Percentiles rank a stretch among this genome's conserved stretches.
These are phyloP conservation scores for Aspergillus flavus DNA, from an alignment of 2,329 filamentous ascomycete species.

Conservation along the genomic window DNA sequence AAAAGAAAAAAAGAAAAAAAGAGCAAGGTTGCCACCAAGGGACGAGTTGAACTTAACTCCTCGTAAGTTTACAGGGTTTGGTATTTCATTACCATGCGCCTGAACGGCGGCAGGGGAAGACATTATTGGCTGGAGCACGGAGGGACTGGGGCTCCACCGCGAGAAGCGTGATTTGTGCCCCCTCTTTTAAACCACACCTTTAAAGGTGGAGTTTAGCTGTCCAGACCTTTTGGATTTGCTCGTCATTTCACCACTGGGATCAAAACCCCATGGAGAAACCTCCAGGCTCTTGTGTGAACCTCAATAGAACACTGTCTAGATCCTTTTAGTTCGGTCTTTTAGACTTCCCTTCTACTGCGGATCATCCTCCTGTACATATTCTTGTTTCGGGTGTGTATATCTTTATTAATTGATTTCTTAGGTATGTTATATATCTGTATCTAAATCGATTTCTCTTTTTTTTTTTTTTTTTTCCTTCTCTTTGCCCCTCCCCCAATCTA, in stretches of 20 bases:
- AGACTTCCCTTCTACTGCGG: background rate
- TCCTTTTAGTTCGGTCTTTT: background rate
- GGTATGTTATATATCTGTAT: background rate
- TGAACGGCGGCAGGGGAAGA: background rate
- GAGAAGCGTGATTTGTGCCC: background rate
- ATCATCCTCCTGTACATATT: background rate
- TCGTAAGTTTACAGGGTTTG: background rate
- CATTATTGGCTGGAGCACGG: background rate
- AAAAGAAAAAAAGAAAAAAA: background rate
- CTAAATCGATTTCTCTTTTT: no score
- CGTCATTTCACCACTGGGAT: background rate
- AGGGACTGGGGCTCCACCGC: background rate
- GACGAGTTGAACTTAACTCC: slow-evolving; percentile 1
- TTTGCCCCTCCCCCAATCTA: background rate
- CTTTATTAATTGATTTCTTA: background rate
- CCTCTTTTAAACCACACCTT: background rate
- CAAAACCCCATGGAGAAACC: background rate
- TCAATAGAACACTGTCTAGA: background rate
- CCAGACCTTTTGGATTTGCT: background rate
- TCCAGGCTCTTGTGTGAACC: background rate
- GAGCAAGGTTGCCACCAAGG: background rate
- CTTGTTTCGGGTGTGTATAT: background rate
- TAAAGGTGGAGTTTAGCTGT: background rate
- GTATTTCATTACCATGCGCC: background rate
- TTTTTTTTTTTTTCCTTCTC: background rate